Evolutionary conservation across 805 yeast genomes (phyloP).

Genomic region (Suhomyces emberorum): DNA sequence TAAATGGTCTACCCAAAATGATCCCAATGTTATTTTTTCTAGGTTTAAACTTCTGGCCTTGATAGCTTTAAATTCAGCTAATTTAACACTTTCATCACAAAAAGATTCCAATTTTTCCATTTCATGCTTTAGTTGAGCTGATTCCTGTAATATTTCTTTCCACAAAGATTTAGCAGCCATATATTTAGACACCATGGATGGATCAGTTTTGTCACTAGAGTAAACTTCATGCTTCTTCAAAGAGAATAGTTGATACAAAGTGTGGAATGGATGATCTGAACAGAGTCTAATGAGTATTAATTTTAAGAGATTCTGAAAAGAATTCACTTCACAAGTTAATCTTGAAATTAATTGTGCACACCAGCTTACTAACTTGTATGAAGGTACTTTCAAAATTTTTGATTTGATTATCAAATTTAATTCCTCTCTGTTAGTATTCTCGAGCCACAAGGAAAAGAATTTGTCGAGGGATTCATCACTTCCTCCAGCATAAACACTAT

Average conservation of each 20-base stretch:
- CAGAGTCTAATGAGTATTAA: conserved; percentile 47
- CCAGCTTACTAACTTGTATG: conserved; percentile 72
- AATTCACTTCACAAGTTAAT: conserved; percentile 44
- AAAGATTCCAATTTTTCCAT: conserved; percentile 48
- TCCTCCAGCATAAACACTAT: conserved; percentile 44
- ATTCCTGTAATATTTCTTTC: conserved; percentile 29
- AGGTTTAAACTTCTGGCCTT: conserved; percentile 31
- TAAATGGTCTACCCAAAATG: conserved; percentile 43
- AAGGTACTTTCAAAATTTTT: conserved; percentile 46
- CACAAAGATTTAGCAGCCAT: conserved; percentile 48
- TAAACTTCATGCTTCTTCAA: conserved; percentile 45
- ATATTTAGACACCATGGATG: conserved; percentile 47
- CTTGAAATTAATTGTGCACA: conserved; percentile 77
- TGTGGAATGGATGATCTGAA: conserved; percentile 66
- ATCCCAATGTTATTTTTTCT: conserved; percentile 38
- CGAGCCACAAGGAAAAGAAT: conserved; percentile 82
- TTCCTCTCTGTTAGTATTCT: conserved; percentile 44
- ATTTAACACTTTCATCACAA: conserved; percentile 46
- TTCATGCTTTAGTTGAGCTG: conserved; percentile 22
- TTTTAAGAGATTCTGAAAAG: conserved; percentile 56
- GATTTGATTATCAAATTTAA: conserved; percentile 43
- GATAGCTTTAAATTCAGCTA: conserved; percentile 47
- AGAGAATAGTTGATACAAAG: conserved; percentile 61
- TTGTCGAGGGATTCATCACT: conserved; percentile 64
- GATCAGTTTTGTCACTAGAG: conserved; percentile 21